Evolutionary conservation across 2,329 filamentous ascomycete species (phyloP).

Genomic region (Fusarium cicatricum): DNA sequence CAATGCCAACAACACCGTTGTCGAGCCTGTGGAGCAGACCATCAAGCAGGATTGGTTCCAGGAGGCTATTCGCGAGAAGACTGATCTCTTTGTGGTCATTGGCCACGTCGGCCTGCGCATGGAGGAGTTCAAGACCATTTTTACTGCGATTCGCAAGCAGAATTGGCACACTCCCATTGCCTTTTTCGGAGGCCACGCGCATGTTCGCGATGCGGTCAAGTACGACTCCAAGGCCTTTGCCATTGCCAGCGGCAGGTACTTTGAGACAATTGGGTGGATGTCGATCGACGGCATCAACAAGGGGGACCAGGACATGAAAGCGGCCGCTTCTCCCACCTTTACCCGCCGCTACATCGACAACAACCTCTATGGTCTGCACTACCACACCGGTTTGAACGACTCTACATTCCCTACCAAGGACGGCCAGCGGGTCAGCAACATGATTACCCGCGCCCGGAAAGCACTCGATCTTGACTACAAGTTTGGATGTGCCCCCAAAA

Average conservation of each 20-base stretch:
- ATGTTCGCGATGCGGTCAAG: constrained; percentile 83
- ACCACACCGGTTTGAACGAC: constrained; percentile 78
- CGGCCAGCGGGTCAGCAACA: constrained; percentile 74
- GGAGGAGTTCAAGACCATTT: constrained; percentile 79
- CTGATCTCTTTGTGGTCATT: constrained; percentile 86
- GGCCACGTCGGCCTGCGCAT: constrained; percentile 88
- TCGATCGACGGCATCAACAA: constrained; percentile 73
- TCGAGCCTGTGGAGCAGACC: constrained; percentile 80
- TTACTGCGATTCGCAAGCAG: constrained; percentile 76
- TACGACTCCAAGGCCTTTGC: constrained; percentile 83
- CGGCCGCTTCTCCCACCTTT: constrained; percentile 64
- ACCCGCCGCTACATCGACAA: constrained; percentile 90
- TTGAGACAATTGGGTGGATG: constrained; percentile 95
- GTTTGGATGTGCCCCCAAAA: constrained; percentile 84
- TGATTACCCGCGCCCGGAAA: constrained; percentile 75
- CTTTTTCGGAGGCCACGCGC: constrained; percentile 90
- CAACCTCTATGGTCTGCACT: constrained; percentile 83
- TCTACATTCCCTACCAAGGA: constrained; percentile 78
- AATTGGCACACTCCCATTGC: constrained; percentile 87
- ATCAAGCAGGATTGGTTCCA: constrained; percentile 91
- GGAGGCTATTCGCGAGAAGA: constrained; percentile 80
- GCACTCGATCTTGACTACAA: constrained; percentile 75
- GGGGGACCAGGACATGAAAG: constrained; percentile 38
- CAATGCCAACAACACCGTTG: constrained; percentile 89
- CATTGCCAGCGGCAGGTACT: constrained; percentile 87